phyloP scores from a whole-genome alignment of 768 basidiomycete species.

The Mycena sanguinolenta region DNA sequence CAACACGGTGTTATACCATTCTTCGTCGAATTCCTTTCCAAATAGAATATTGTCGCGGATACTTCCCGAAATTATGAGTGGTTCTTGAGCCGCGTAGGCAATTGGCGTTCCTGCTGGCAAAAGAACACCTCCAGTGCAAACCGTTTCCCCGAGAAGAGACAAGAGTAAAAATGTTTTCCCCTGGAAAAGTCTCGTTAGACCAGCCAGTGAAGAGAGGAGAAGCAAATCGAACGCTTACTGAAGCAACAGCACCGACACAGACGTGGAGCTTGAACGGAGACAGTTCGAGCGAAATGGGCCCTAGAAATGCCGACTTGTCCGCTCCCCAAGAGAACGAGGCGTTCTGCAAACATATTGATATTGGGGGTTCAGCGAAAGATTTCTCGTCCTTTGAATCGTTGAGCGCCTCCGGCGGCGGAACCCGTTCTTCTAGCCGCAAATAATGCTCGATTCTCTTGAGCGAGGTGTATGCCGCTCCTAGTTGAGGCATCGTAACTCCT shows the following conservation, averaged over 20 bases:
- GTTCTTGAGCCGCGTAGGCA: slow-evolving; percentile 28
- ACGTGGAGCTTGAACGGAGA: neutral
- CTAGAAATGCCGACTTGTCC: slow-evolving; percentile 22
- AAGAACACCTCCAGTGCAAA: neutral
- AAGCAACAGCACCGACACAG: slow-evolving; percentile 23
- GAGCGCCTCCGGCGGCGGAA: neutral
- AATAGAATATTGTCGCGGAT: slow-evolving; percentile 33
- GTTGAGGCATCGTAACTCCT: slow-evolving; percentile 15
- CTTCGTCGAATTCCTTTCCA: slow-evolving; percentile 12
- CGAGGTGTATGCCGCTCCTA: slow-evolving; percentile 15
- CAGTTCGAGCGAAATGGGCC: slow-evolving; percentile 3
- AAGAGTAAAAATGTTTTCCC: slow-evolving; percentile 21
- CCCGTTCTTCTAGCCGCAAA: slow-evolving; percentile 10
- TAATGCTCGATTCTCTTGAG: slow-evolving; percentile 22
- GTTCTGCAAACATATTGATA: neutral
- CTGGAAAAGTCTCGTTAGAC: neutral
- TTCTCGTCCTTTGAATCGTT: neutral
- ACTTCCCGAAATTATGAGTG: slow-evolving; percentile 20
- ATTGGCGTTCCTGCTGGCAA: neutral
- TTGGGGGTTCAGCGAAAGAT: no score
- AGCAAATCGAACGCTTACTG: neutral
- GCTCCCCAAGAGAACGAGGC: slow-evolving; percentile 28
- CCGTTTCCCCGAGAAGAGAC: slow-evolving; percentile 18
- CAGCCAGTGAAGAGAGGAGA: neutral
- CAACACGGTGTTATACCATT: slow-evolving; percentile 25